phyloP scores from a whole-genome alignment of 83 land plant genomes.

The Thuja plicata region DNA sequence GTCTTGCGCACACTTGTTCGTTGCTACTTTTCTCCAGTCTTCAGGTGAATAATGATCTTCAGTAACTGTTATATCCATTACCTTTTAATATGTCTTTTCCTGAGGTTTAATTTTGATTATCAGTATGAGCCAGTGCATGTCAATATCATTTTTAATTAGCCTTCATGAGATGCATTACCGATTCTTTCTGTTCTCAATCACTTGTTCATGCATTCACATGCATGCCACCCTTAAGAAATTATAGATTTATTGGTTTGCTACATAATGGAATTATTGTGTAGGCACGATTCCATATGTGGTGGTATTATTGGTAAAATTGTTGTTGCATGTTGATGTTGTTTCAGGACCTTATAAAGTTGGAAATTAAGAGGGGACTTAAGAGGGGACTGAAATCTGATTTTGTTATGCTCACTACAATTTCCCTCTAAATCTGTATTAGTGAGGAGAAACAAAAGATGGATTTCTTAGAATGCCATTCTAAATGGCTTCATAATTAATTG shows the following conservation, averaged over 20 bases:
- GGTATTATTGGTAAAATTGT: not conserved
- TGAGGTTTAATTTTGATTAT: not conserved
- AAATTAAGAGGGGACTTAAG: not conserved
- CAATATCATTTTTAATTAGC: not conserved
- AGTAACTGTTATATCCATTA: not conserved
- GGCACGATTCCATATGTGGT: not conserved
- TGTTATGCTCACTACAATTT: not conserved
- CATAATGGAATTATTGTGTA: not conserved
- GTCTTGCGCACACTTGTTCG: slow-evolving; percentile 93
- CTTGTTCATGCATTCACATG: not conserved
- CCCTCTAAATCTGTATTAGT: not conserved
- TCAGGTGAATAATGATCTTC: slow-evolving; percentile 35
- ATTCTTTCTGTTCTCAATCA: not conserved
- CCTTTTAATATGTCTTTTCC: not conserved
- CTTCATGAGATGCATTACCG: not conserved
- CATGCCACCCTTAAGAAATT: not conserved
- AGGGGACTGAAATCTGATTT: not conserved
- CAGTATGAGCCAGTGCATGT: not conserved
- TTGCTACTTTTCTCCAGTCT: slow-evolving; percentile 91
- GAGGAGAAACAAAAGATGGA: slow-evolving; percentile 3
- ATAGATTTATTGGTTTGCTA: not conserved
- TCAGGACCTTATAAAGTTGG: not conserved
- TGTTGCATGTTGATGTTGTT: not conserved
- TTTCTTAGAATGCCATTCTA: not conserved
- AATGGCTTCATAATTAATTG: not conserved